Conservation (phyloP, 2,329 filamentous ascomycete species). For the Exutisphaerella laricina region DNA sequence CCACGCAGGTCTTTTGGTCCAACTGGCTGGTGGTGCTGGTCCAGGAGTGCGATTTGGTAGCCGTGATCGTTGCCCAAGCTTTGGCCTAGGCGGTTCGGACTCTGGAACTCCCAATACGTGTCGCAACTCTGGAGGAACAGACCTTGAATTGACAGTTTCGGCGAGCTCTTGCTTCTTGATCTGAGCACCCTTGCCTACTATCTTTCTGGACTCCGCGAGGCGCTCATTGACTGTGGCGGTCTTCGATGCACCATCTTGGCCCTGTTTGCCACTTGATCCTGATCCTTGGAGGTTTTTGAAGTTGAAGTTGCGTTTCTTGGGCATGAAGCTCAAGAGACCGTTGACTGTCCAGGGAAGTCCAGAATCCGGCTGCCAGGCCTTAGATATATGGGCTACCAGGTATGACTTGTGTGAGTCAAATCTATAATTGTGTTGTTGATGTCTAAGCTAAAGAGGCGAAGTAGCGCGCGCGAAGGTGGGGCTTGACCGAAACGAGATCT, state of each 20-base stretch:
- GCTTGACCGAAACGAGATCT: too few relatives aligned
- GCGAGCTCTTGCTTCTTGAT: conserved; percentile 41
- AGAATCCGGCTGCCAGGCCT: not conserved
- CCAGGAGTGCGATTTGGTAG: conserved; percentile 36
- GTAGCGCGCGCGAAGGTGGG: not conserved
- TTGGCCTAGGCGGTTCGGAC: conserved; percentile 42
- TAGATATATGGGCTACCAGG: conserved; percentile 8
- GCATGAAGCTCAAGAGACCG: conserved; percentile 34
- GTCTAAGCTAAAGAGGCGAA: conserved; percentile 3
- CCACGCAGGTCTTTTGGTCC: conserved; percentile 35
- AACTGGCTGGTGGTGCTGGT: conserved; percentile 44
- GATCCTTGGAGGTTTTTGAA: conserved; percentile 38
- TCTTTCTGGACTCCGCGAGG: conserved; percentile 42
- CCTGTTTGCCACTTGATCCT: conserved; percentile 32
- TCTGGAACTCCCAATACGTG: conserved; percentile 43
- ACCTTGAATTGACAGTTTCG: conserved; percentile 38
- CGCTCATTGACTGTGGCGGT: conserved; percentile 41
- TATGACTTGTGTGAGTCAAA: not conserved
- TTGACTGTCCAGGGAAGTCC: not conserved
- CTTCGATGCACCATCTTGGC: conserved; percentile 21
- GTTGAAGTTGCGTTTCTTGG: conserved; percentile 43
- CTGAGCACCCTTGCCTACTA: conserved; percentile 35
- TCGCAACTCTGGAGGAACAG: conserved; percentile 42
- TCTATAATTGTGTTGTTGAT: not conserved
- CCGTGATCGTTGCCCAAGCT: conserved; percentile 35